Conservation (phyloP, 192 early-diverging fungal genomes). For the Coemansia erecta region DNA sequence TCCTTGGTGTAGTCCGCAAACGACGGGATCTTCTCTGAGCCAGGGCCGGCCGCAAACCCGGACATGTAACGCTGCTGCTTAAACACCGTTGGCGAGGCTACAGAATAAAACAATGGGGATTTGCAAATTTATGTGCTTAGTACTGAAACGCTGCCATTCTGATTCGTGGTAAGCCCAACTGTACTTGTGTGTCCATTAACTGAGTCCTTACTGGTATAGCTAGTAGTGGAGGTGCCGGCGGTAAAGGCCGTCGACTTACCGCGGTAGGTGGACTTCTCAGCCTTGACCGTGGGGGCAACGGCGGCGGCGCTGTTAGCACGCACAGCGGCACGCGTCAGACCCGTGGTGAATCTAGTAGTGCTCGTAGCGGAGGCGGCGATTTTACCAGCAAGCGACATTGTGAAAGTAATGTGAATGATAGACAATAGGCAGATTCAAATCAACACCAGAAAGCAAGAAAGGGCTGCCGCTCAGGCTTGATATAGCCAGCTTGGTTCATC, state of each 20-base stretch:
- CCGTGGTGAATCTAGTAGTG: constrained; percentile 51
- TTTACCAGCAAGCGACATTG: constrained; percentile 44
- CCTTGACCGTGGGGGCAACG: constrained; percentile 19
- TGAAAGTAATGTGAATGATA: constrained; percentile 3
- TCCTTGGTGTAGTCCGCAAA: constrained; percentile 77
- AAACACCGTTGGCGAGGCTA: constrained; percentile 30
- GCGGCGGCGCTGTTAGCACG: constrained; percentile 26
- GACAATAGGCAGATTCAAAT: constrained; percentile 12
- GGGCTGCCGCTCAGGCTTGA: neutral
- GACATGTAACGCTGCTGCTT: constrained; percentile 56
- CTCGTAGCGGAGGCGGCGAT: constrained; percentile 31
- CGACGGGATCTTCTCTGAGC: constrained; percentile 68
- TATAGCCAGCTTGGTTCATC: neutral
- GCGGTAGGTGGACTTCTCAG: constrained; percentile 26
- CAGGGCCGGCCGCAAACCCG: constrained; percentile 57
- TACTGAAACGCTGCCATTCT: neutral
- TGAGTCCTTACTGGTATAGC: constrained; percentile 41
- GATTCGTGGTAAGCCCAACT: neutral
- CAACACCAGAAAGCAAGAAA: constrained; percentile 13
- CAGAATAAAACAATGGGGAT: neutral
- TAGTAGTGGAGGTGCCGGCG: constrained; percentile 31
- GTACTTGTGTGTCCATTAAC: neutral
- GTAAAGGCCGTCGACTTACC: constrained; percentile 30
- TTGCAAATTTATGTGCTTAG: too few relatives aligned
- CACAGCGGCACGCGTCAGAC: constrained; percentile 33